Evolutionary conservation across 768 basidiomycete genomes (phyloP).

Genomic region (Phanerodontia chrysosporium): DNA sequence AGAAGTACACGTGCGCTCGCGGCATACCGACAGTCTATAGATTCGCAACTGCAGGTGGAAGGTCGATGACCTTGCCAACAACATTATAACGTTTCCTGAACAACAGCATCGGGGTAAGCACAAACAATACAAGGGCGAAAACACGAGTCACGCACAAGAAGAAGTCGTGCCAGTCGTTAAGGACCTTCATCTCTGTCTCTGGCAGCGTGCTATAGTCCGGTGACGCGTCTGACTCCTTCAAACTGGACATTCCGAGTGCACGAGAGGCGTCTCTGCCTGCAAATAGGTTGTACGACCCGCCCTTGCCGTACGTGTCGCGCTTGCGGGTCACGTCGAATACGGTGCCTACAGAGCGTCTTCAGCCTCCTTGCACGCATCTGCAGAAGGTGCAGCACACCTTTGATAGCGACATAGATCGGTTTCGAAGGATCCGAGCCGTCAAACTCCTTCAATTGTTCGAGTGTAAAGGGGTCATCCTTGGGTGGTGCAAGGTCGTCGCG

Average conservation of each 20-base stretch:
- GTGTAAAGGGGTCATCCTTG: slow-evolving; percentile 75
- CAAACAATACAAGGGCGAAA: not conserved
- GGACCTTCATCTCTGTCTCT: slow-evolving; percentile 68
- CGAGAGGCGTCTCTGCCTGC: slow-evolving; percentile 92
- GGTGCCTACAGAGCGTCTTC: slow-evolving; percentile 45
- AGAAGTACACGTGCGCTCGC: not conserved
- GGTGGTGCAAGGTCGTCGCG: slow-evolving; percentile 60
- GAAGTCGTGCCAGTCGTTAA: slow-evolving; percentile 88
- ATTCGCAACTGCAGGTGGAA: slow-evolving; percentile 32
- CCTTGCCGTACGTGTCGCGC: slow-evolving; percentile 83
- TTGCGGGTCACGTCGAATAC: slow-evolving; percentile 89
- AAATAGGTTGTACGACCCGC: slow-evolving; percentile 77
- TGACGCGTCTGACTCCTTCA: slow-evolving; percentile 82
- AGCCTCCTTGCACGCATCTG: not conserved
- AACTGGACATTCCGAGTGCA: slow-evolving; percentile 85
- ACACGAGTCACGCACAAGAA: slow-evolving; percentile 59
- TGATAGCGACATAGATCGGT: slow-evolving; percentile 91
- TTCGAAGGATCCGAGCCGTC: slow-evolving; percentile 62
- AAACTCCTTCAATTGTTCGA: slow-evolving; percentile 59
- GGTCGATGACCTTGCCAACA: slow-evolving; percentile 68
- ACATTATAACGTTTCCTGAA: slow-evolving; percentile 82
- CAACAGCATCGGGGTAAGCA: not conserved
- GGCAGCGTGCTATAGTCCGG: slow-evolving; percentile 78
- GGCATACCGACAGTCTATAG: not conserved
- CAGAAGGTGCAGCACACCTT: slow-evolving; percentile 46